These are phyloP conservation scores for Curvularia sp. DNA, from an alignment of 2,329 filamentous ascomycete genomes.

Conservation along the genomic window DNA sequence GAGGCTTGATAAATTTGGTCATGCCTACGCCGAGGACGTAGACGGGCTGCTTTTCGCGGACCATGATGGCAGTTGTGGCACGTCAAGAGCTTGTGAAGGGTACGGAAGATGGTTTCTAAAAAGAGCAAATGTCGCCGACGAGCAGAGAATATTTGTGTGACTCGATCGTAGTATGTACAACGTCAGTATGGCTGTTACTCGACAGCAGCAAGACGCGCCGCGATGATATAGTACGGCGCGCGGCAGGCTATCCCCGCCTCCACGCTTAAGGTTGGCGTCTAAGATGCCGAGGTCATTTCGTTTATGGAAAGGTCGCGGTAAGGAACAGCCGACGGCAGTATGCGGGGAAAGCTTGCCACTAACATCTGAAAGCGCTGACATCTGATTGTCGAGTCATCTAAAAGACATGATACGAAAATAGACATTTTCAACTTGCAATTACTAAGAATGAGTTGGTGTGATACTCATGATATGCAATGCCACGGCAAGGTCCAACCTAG, in stretches of 20 bases:
- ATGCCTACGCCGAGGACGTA: constrained; percentile 98
- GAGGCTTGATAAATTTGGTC: constrained; percentile 99
- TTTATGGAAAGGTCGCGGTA: constrained; percentile 23
- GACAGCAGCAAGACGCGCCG: constrained; percentile 11
- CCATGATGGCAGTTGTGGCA: constrained; percentile 53
- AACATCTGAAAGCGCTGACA: constrained; percentile 1
- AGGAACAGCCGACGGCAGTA: neutral
- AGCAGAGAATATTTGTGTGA: neutral
- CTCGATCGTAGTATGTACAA: neutral
- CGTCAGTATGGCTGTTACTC: constrained; percentile 2
- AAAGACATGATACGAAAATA: neutral
- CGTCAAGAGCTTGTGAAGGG: neutral
- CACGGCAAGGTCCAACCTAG: neutral
- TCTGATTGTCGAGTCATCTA: neutral
- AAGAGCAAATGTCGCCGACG: constrained; percentile 12
- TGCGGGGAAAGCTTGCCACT: neutral
- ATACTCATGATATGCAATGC: neutral
- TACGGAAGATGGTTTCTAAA: neutral
- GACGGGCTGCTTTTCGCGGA: constrained; percentile 61
- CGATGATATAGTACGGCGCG: constrained; percentile 22
- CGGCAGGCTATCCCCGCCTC: constrained; percentile 26
- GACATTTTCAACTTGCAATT: neutral
- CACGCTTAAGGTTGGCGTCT: constrained; percentile 20
- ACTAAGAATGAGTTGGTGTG: neutral
- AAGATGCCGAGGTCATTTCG: constrained; percentile 37